Evolutionary conservation across 371 early-diverging fungal species (phyloP), one percentile per base, ranked within the genome.

Genomic region (Mortierella sp.): DNA sequence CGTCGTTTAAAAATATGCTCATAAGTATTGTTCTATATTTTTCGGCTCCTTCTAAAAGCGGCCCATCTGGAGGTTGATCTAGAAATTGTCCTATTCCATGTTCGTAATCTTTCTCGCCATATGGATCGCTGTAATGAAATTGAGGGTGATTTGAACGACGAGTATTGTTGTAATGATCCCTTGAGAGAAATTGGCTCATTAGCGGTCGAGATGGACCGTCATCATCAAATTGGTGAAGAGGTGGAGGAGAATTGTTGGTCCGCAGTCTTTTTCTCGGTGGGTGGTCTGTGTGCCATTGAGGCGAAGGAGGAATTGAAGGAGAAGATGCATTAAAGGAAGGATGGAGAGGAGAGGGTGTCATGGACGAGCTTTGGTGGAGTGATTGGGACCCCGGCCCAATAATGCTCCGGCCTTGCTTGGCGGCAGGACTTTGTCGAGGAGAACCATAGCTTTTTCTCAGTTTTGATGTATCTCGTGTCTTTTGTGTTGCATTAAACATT

Each of bases 1-100:
- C 92, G 63, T 90, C 91, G 33, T 88, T 85, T 41, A 94, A 83
- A 75, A 95, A 96, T 33, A 95, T 89, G 33, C 92, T 86, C 90
- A 95, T 91, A 11, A 96, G 80, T 48, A 90, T 76, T 33, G 86
- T 84, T n/a, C 94, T 85, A 67, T 93, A 87, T 24, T 87, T 78
- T 61, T 93, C 94, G 4, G 66, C 55, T 0, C 82, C 70, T 8
- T 72, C 69, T 40, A 75, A 36, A 28, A 55, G 70, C 1, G 65
- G 58, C 83, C 80, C 78, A 6, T 66, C 74, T 0, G 52, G 53
- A 22, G 50, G 45, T 59, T 55, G 78, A 5, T 57, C 63, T 36
- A 40, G 38, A 40, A 36, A 43, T 11, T 45, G 53, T 10, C 57
- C 58, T 40, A 33, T 24, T 22, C 40, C 60, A 33, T 65, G 52